Base-by-base conservation (phyloP, 1,284 basidiomycete genomes). In the Sphagnurus paluster region DNA sequence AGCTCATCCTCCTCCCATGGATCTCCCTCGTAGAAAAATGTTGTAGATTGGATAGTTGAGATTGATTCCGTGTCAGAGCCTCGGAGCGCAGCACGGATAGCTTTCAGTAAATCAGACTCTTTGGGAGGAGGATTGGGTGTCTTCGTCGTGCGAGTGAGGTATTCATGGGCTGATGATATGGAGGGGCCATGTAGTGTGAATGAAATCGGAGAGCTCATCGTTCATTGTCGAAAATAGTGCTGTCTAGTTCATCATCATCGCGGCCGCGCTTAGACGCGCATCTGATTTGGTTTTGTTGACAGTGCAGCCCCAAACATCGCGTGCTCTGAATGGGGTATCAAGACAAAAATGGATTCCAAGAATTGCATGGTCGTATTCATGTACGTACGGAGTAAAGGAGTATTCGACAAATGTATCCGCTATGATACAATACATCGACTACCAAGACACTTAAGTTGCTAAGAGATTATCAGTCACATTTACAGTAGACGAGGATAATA, bases 1-100 rank as follows among this genome's bases (percentile, higher is more conserved):
- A 95, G 69, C 48, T 82, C 74, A 45, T 76, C 71, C 48, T 75
- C 75, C 16, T 68, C 67, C 54, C 59, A 63, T 2, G 64, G 58
- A 20, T 73, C 68, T 14, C 57, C 63, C 11, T 61, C 60, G 39
- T 60, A 57, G 39, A 64, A 60, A 51, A 75, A 69, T 21, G 65
- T 60, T 3, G 74, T 64, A 13, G 67, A 64, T 36, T 72, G 66
- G 25, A 75, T 62, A 9, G 66, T 50, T 39, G 64, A 62, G 44
- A 67, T 52, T 8, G 61, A 60, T 30, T 72, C 68, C 28, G 71
- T 67, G 25, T 74, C 68, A 8, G 75, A 70, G 28, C 79, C 79
- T 23, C 72, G 75, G 28, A 84, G 64, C 14, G 77, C 79, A 20
- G 58, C 58, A 37, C 70, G 72, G 45, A 84, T 79, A 14, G 79